These are phyloP conservation scores for Azolla pinnata DNA, from an alignment of 75 land plant species.

Conservation along the genomic window DNA sequence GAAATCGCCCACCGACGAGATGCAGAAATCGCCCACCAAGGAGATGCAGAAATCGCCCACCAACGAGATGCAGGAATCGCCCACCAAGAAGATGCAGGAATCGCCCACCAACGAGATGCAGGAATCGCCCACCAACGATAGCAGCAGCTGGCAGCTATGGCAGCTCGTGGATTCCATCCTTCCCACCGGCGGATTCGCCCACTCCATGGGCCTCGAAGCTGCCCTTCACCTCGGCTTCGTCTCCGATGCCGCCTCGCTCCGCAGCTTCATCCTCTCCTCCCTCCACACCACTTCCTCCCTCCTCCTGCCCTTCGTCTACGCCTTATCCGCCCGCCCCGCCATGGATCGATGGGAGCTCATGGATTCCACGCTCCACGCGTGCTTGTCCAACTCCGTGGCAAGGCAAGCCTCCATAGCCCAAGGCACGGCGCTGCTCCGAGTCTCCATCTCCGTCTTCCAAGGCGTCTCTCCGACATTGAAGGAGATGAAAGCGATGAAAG, in stretches of 20 bases:
- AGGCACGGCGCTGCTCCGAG: slow-evolving; percentile 75
- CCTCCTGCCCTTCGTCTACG: slow-evolving; percentile 69
- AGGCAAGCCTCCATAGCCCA: slow-evolving; percentile 67
- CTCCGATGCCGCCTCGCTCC: slow-evolving; percentile 34
- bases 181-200: slow-evolving; percentile 94
- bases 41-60: no score
- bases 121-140: no score
- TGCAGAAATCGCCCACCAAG: no score
- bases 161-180: slow-evolving; percentile 83
- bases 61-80: no score
- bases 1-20: no score
- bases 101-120: no score
- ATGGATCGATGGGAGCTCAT: slow-evolving; percentile 44
- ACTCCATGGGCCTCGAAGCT: slow-evolving; percentile 84
- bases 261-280: slow-evolving; percentile 31
- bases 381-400: slow-evolving; percentile 62
- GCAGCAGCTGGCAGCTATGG: slow-evolving; percentile 64
- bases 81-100: no score
- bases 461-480: slow-evolving; percentile 45
- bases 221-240: slow-evolving; percentile 59
- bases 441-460: slow-evolving; percentile 52
- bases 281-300: slow-evolving; percentile 66
- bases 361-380: slow-evolving; percentile 50
- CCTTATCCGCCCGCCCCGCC: slow-evolving; percentile 9
- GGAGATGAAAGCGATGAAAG: slow-evolving; percentile 34